These are phyloP conservation scores for Phalaenopsis equestris DNA, from an alignment of 106 monocot species.

Conservation along the genomic window DNA sequence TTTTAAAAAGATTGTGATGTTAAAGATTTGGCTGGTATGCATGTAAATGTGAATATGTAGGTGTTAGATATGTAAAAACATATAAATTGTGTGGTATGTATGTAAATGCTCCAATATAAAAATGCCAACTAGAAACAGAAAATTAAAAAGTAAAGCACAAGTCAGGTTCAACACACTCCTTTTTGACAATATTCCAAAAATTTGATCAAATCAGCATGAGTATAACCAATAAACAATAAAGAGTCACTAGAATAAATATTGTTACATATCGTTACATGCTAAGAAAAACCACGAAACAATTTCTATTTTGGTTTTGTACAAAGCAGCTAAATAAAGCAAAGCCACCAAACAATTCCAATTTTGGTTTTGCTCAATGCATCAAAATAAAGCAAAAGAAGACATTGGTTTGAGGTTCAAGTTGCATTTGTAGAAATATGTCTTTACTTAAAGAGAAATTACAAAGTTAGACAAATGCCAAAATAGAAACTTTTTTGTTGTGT, in stretches of 20 bases:
- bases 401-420: background rate
- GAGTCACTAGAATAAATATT: background rate
- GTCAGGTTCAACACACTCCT: background rate
- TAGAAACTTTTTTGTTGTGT: no score
- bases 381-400: background rate
- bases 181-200: background rate
- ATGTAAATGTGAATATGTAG: no score
- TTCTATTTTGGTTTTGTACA: background rate
- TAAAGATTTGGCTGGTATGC: no score
- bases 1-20: no score
- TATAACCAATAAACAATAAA: background rate
- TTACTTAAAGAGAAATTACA: no score
- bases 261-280: background rate
- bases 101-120: background rate
- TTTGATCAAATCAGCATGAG: background rate
- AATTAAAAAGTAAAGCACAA: background rate
- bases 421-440: background rate
- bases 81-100: no score
- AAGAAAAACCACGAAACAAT: background rate
- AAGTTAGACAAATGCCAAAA: no score
- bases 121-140: background rate
- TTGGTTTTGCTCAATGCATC: background rate
- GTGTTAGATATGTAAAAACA: no score
- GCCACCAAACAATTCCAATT: background rate
- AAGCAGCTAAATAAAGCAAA: no score